Conservation (phyloP, 1,284 basidiomycete genomes). For the Meripilus lineatus region DNA sequence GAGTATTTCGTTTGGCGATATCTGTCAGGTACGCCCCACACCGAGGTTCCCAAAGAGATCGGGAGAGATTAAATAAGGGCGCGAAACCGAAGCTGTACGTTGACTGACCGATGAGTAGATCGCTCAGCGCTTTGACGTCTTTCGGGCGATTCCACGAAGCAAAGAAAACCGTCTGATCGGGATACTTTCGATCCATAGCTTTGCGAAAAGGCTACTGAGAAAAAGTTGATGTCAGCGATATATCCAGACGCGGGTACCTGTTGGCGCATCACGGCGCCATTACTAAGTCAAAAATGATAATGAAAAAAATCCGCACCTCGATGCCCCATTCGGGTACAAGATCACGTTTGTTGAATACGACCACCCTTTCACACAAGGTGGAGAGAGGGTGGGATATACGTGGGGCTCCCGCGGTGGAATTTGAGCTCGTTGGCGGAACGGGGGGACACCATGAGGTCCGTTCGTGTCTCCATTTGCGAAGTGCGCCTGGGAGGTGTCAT, state of each 20-base stretch:
- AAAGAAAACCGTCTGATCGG: slow-evolving; percentile 62
- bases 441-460: slow-evolving; percentile 36
- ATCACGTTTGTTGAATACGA: slow-evolving; percentile 94
- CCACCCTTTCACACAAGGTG: slow-evolving; percentile 70
- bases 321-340: slow-evolving; percentile 83
- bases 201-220: slow-evolving; percentile 57
- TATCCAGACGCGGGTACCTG: background rate
- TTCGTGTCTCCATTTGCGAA: slow-evolving; percentile 60
- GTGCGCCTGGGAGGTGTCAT: slow-evolving; percentile 47
- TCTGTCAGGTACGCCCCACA: slow-evolving; percentile 33
- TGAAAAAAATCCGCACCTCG: slow-evolving; percentile 54
- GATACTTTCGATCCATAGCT: slow-evolving; percentile 64
- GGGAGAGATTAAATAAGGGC: background rate
- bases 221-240: slow-evolving; percentile 10
- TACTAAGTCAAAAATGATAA: slow-evolving; percentile 2
- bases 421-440: background rate
- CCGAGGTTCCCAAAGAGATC: background rate
- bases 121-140: slow-evolving; percentile 59
- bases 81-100: background rate
- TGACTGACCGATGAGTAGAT: slow-evolving; percentile 68
- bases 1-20: slow-evolving; percentile 62
- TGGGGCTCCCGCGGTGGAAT: slow-evolving; percentile 2
- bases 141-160: slow-evolving; percentile 64
- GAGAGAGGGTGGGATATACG: slow-evolving; percentile 8
- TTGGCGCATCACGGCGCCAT: background rate